A percentile compares a stretch with the other conserved stretches of the same genome.
phyloP scores from a whole-genome alignment of 257 asterid species.

The Solanum acaule region DNA sequence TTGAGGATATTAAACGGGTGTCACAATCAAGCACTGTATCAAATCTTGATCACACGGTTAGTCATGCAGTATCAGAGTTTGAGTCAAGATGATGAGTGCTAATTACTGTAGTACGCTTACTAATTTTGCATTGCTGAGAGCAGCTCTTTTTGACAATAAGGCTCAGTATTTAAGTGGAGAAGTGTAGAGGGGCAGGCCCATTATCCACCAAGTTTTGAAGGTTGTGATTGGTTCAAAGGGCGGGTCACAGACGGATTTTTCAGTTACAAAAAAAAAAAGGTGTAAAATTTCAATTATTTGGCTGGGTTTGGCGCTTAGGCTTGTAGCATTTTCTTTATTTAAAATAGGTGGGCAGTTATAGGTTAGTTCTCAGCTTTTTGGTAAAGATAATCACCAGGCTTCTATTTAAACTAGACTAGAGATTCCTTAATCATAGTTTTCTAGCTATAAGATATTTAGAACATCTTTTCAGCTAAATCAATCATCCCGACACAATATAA shows the following conservation, averaged over 20 bases:
- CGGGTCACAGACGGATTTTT: neutral
- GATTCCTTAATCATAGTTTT: neutral
- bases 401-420: neutral
- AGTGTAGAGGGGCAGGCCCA: accelerated
- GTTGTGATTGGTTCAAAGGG: neutral
- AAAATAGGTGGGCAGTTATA: neutral
- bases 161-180: neutral
- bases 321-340: neutral
- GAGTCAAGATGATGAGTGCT: neutral
- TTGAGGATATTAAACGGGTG: conserved; percentile 79
- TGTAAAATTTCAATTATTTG: neutral
- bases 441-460: no score
- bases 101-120: neutral
- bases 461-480: no score
- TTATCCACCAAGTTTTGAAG: neutral
- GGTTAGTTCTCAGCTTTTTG: neutral
- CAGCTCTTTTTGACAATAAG: neutral
- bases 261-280: neutral
- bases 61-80: conserved; percentile 6
- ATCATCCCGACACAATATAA: no score
- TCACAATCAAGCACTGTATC: conserved; percentile 73
- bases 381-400: neutral
- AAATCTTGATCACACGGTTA: conserved; percentile 81
- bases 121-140: neutral
- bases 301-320: neutral